Conservation (phyloP, 1,284 basidiomycete genomes). For the Butyriboletus appendiculatus region DNA sequence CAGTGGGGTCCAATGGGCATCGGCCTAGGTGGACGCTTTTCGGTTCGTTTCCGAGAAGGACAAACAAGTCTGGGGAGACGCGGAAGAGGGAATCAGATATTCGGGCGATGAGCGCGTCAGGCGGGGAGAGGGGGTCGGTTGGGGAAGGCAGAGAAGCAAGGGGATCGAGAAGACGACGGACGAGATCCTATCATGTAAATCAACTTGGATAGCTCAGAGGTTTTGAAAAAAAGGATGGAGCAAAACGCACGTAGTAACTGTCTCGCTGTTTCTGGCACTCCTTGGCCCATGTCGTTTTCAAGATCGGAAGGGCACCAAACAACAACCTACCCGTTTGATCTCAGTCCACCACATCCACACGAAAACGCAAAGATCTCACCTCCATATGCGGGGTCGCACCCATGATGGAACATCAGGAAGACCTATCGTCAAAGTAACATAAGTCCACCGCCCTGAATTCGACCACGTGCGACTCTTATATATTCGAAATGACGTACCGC, state of each 20-base stretch:
- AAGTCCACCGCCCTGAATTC: not conserved
- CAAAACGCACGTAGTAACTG: slow-evolving; percentile 62
- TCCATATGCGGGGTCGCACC: slow-evolving; percentile 74
- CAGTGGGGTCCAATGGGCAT: slow-evolving; percentile 55
- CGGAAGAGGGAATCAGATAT: slow-evolving; percentile 59
- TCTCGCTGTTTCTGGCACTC: slow-evolving; percentile 62
- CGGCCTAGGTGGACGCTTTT: slow-evolving; percentile 37
- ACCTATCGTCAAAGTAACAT: slow-evolving; percentile 42
- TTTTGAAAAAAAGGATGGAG: not conserved
- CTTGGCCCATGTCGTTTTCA: slow-evolving; percentile 59
- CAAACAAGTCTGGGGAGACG: slow-evolving; percentile 55
- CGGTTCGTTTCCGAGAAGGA: slow-evolving; percentile 52
- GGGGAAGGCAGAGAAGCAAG: slow-evolving; percentile 51
- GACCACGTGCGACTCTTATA: not conserved
- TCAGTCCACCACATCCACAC: not conserved
- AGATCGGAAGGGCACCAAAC: slow-evolving; percentile 57
- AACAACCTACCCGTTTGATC: slow-evolving; percentile 49
- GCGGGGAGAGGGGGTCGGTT: slow-evolving; percentile 40
- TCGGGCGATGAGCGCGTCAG: slow-evolving; percentile 51
- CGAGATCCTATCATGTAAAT: slow-evolving; percentile 53
- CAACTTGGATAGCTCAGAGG: not conserved
- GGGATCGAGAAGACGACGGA: slow-evolving; percentile 60
- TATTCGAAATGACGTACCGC: slow-evolving; percentile 43
- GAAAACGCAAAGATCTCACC: slow-evolving; percentile 43
- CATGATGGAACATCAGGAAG: slow-evolving; percentile 70